Conservation (phyloP, 345 rosid species). For the Camelina laxa region DNA sequence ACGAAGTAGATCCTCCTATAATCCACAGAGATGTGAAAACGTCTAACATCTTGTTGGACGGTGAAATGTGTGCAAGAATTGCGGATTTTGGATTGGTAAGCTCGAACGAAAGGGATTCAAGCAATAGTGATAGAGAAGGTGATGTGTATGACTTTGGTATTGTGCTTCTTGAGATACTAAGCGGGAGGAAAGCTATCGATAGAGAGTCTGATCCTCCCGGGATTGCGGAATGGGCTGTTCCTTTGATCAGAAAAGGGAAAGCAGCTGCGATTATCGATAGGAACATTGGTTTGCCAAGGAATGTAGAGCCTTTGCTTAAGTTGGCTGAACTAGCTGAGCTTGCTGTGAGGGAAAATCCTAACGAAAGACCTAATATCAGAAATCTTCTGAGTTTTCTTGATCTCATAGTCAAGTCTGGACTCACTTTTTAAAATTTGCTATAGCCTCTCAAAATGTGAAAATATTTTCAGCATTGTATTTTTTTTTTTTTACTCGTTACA, state of each 20-base stretch:
- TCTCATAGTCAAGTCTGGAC: conserved; percentile 69
- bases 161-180: conserved; percentile 78
- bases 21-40: conserved; percentile 75
- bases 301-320: conserved; percentile 84
- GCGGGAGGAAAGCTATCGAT: conserved; percentile 81
- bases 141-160: conserved; percentile 79
- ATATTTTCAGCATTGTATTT: conserved; percentile 22
- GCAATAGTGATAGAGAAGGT: conserved; percentile 55
- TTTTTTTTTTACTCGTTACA: not conserved
- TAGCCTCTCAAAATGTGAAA: conserved; percentile 26
- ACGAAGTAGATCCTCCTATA: conserved; percentile 67
- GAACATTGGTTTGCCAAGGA: conserved; percentile 67
- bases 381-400: conserved; percentile 66
- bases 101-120: conserved; percentile 59
- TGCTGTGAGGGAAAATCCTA: conserved; percentile 65
- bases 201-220: conserved; percentile 65
- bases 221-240: conserved; percentile 78
- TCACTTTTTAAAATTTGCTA: conserved; percentile 46
- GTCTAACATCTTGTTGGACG: conserved; percentile 78
- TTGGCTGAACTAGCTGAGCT: conserved; percentile 79
- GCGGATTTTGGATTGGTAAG: conserved; percentile 79
- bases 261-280: conserved; percentile 77
- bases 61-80: conserved; percentile 80
- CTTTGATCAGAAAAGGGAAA: conserved; percentile 66
- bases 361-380: conserved; percentile 64